A percentile compares a stretch with the other conserved stretches of the same genome.
Evolutionary conservation across 2,329 filamentous ascomycete genomes (phyloP).

Genomic region (Fusarium fujikuroi): DNA sequence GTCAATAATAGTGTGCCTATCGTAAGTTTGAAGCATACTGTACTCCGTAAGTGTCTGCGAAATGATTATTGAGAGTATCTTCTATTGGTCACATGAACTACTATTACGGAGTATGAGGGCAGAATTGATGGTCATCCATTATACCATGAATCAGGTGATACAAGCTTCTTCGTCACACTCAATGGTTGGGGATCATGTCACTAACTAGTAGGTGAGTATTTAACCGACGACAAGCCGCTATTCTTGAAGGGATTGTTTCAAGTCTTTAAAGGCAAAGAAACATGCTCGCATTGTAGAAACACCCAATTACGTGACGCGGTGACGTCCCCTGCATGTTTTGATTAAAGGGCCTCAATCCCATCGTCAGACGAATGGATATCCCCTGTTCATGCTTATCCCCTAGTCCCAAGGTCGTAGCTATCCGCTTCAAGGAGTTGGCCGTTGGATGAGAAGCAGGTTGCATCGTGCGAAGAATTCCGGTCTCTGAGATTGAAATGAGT

Average conservation of each 20-base stretch:
- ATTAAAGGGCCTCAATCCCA: slow-evolving; percentile 41
- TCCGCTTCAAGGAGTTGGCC: not conserved
- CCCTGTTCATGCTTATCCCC: slow-evolving; percentile 25
- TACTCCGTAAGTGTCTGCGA: not conserved
- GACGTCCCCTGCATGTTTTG: slow-evolving; percentile 29
- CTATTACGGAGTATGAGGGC: too few relatives aligned
- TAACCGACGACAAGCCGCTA: not conserved
- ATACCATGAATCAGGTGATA: not conserved
- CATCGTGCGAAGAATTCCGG: not conserved
- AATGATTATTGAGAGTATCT: too few relatives aligned
- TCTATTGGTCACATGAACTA: not conserved
- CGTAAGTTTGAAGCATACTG: too few relatives aligned
- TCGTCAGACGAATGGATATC: slow-evolving; percentile 23
- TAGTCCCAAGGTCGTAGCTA: slow-evolving; percentile 6
- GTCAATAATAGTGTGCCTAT: not conserved
- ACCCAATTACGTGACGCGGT: not conserved
- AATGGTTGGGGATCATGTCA: not conserved
- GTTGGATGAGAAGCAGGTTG: not conserved
- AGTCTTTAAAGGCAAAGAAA: too few relatives aligned
- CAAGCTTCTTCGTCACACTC: not conserved
- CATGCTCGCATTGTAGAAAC: not conserved
- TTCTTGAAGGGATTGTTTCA: not conserved
- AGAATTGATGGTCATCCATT: too few relatives aligned
- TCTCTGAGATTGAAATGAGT: too few relatives aligned
- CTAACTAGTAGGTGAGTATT: not conserved